These are phyloP conservation scores for Cercis canadensis DNA, from an alignment of 306 rosid species.

Conservation along the genomic window DNA sequence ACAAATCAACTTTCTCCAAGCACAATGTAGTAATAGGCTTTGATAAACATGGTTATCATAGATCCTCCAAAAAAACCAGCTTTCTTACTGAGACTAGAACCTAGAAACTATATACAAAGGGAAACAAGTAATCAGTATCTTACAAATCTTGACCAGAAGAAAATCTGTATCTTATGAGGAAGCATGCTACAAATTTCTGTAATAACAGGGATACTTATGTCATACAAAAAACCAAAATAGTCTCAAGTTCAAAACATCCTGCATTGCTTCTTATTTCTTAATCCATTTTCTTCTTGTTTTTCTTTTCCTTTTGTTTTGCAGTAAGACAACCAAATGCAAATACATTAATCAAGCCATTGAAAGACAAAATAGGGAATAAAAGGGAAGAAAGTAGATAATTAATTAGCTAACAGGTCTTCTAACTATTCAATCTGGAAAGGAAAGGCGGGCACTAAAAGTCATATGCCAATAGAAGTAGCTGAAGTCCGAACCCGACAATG, in stretches of 20 bases:
- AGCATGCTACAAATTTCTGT: too few relatives aligned
- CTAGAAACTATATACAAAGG: constrained; percentile 28
- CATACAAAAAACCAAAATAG: too few relatives aligned
- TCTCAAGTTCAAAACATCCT: too few relatives aligned
- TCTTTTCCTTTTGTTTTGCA: constrained; percentile 1
- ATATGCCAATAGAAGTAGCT: constrained; percentile 32
- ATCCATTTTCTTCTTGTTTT: constrained; percentile 80
- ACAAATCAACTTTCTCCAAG: too few relatives aligned
- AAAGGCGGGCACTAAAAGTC: constrained; percentile 12
- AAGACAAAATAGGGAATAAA: constrained; percentile 39
- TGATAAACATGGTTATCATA: too few relatives aligned
- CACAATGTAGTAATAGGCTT: too few relatives aligned
- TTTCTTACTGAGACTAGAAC: neutral
- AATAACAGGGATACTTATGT: too few relatives aligned
- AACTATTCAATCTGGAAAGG: neutral
- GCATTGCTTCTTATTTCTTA: too few relatives aligned
- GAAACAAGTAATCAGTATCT: too few relatives aligned
- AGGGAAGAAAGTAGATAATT: neutral
- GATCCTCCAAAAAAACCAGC: too few relatives aligned
- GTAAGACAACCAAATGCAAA: neutral
- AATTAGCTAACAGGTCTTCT: constrained; percentile 1
- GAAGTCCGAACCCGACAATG: constrained; percentile 87
- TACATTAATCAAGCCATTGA: neutral
- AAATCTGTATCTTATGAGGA: too few relatives aligned
- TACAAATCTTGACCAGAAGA: too few relatives aligned